Conservation (phyloP, 495 filamentous ascomycete genomes). For the Penicillium daleae region DNA sequence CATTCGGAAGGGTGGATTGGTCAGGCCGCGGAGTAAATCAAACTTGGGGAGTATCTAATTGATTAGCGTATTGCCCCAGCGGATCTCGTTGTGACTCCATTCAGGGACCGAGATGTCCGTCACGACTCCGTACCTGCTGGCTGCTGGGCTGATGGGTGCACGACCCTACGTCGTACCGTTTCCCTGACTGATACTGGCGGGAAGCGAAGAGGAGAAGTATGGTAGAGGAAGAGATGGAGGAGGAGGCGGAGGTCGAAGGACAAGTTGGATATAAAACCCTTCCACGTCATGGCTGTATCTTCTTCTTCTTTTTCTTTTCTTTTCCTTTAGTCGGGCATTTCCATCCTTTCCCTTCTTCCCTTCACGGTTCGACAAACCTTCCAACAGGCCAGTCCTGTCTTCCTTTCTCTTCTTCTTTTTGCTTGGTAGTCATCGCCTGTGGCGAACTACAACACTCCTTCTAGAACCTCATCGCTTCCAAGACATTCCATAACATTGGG, state of each 20-base stretch:
- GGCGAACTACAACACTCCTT: slow-evolving; percentile 43
- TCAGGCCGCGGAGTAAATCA: slow-evolving; percentile 18
- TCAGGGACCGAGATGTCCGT: slow-evolving; percentile 5
- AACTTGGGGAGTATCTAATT: slow-evolving; percentile 29
- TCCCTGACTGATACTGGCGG: slow-evolving; percentile 5
- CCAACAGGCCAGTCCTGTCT: slow-evolving; percentile 43
- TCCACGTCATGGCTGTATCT: slow-evolving; percentile 18
- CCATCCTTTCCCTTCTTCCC: slow-evolving; percentile 26
- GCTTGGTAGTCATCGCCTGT: slow-evolving; percentile 39
- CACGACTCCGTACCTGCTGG: slow-evolving; percentile 1
- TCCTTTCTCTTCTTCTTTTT: slow-evolving; percentile 35
- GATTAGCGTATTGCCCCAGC: slow-evolving; percentile 22
- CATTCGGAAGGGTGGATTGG: slow-evolving; percentile 6
- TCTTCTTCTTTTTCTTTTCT: slow-evolving; percentile 22
- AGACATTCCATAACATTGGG: slow-evolving; percentile 6
- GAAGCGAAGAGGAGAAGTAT: not conserved
- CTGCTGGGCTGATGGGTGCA: slow-evolving; percentile 2
- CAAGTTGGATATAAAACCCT: slow-evolving; percentile 29
- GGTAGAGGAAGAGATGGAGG: not conserved
- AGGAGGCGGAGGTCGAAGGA: not conserved
- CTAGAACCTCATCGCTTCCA: slow-evolving; percentile 11
- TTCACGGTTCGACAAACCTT: slow-evolving; percentile 34
- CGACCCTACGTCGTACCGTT: slow-evolving; percentile 6
- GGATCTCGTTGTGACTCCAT: slow-evolving; percentile 11
- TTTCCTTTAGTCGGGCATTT: slow-evolving; percentile 24